phyloP scores from a whole-genome alignment of 768 basidiomycete species.

The Amanita exitialis region DNA sequence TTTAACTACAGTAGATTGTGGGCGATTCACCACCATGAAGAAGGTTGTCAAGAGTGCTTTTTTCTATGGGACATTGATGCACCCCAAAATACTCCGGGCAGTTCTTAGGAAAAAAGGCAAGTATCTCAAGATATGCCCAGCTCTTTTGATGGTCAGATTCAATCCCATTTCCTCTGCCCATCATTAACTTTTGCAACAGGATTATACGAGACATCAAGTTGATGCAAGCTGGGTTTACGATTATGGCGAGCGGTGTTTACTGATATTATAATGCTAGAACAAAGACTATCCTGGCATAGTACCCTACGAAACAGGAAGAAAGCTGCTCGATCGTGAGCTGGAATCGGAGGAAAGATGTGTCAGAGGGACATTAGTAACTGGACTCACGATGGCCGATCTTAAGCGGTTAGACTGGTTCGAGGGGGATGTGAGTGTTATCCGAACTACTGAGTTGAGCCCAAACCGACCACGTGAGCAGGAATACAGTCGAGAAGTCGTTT shows the following conservation, averaged over 20 bases:
- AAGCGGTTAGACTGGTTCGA: conserved; percentile 73
- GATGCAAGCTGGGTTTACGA: conserved; percentile 29
- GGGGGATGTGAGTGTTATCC: conserved; percentile 44
- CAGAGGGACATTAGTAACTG: conserved; percentile 69
- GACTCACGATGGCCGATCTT: conserved; percentile 59
- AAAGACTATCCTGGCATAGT: conserved; percentile 84
- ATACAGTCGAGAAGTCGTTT: conserved; percentile 49
- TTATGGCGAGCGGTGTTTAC: neutral
- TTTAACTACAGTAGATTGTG: too few species aligned
- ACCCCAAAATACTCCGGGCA: conserved; percentile 69
- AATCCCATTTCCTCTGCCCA: neutral
- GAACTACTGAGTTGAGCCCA: too few species aligned
- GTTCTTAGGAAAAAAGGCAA: conserved; percentile 65
- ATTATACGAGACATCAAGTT: conserved; percentile 75
- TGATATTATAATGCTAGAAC: conserved; percentile 25
- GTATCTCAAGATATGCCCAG: conserved; percentile 60
- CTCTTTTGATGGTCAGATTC: conserved; percentile 54
- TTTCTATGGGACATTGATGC: conserved; percentile 88
- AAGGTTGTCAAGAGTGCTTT: conserved; percentile 33
- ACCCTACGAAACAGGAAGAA: conserved; percentile 38
- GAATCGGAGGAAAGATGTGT: conserved; percentile 56
- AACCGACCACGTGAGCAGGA: conserved; percentile 38
- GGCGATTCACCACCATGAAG: neutral
- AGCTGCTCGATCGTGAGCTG: conserved; percentile 40
- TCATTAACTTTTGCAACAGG: conserved; percentile 25